Percentiles rank a stretch among this genome's conserved stretches.
Conservation (phyloP, 805 yeast genomes). For the Candida loeiensis region DNA sequence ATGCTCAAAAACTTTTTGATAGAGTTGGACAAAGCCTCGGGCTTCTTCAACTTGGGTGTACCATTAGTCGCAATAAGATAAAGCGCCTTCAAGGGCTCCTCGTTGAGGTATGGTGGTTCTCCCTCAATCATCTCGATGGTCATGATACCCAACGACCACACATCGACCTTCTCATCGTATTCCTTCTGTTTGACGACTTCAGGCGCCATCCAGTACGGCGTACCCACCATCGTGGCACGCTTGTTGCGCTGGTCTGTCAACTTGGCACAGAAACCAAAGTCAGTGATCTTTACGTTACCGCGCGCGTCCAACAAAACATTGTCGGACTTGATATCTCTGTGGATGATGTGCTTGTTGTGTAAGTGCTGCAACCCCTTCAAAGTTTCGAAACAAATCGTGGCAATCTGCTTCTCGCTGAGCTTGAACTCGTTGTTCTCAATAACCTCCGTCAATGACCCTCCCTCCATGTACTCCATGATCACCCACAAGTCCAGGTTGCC, state of each 20-base stretch:
- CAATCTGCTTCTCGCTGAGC: constrained; percentile 82
- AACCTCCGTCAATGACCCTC: constrained; percentile 94
- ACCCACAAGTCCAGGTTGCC: constrained; percentile 89
- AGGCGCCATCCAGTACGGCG: constrained; percentile 92
- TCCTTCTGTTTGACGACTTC: constrained; percentile 79
- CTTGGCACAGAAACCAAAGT: constrained; percentile 57
- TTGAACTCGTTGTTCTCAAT: constrained; percentile 78
- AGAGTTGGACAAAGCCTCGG: constrained; percentile 64
- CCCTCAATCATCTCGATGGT: constrained; percentile 85
- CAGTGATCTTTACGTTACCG: constrained; percentile 45
- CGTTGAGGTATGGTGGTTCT: constrained; percentile 80
- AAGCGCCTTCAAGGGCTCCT: constrained; percentile 72
- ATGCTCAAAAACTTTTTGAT: constrained; percentile 85
- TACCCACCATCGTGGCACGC: constrained; percentile 84
- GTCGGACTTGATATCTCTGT: constrained; percentile 49
- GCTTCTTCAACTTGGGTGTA: constrained; percentile 69
- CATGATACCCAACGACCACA: constrained; percentile 84
- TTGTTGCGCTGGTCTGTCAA: constrained; percentile 68
- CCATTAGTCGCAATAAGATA: constrained; percentile 78
- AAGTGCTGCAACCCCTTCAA: constrained; percentile 86
- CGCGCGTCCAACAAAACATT: constrained; percentile 42
- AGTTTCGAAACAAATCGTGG: constrained; percentile 87
- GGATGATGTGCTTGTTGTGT: constrained; percentile 90
- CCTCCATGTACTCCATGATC: constrained; percentile 99
- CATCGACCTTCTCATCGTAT: constrained; percentile 77